Conservation (phyloP, 257 asterid species). For the Ocimum tenuiflorum region DNA sequence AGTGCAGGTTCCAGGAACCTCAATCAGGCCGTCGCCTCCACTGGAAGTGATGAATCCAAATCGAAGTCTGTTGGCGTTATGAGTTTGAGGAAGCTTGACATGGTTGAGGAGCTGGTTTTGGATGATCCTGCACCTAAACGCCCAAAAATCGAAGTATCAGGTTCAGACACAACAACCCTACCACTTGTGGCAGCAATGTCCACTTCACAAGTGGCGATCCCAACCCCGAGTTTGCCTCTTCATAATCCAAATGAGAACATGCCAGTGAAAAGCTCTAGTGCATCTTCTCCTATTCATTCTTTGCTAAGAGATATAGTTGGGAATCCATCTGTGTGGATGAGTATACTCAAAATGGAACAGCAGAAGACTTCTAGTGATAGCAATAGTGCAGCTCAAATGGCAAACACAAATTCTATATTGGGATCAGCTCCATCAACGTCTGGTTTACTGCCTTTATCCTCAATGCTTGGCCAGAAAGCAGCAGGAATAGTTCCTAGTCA, state of each 20-base stretch:
- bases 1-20: constrained; percentile 30
- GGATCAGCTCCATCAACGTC: constrained; percentile 46
- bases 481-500: constrained; percentile 44
- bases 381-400: constrained; percentile 30
- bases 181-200: constrained; percentile 25
- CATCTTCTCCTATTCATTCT: constrained; percentile 51
- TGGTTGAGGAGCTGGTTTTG: constrained; percentile 36
- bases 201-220: constrained; percentile 15
- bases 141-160: constrained; percentile 44
- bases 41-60: constrained; percentile 37
- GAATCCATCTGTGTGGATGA: constrained; percentile 77
- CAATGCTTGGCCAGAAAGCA: constrained; percentile 36
- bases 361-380: constrained; percentile 45
- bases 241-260: constrained; percentile 22
- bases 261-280: constrained; percentile 29
- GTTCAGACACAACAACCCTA: constrained; percentile 21
- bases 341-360: constrained; percentile 55
- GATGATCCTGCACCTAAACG: constrained; percentile 66
- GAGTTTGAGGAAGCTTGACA: constrained; percentile 53
- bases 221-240: constrained; percentile 23
- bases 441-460: constrained; percentile 28
- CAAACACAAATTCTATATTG: constrained; percentile 33
- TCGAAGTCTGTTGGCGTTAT: constrained; percentile 34
- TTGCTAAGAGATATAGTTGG: constrained; percentile 59
- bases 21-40: constrained; percentile 22